These are phyloP conservation scores for Pyrus betulifolia DNA, from an alignment of 306 rosid species.

Conservation along the genomic window DNA sequence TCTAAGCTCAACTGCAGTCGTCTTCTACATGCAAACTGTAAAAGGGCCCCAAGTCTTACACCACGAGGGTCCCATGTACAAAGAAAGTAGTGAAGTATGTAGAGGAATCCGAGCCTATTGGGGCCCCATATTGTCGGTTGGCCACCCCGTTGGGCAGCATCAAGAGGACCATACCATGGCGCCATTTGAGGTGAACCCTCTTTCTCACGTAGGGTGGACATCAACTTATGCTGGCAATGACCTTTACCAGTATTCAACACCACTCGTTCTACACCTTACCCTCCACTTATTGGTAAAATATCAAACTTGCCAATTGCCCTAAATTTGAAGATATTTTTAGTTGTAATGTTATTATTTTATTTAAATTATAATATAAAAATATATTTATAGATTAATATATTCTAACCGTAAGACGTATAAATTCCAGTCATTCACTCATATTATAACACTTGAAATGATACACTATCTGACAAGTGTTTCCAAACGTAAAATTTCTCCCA, in stretches of 20 bases:
- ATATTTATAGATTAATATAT: too few relatives aligned
- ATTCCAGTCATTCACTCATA: too few relatives aligned
- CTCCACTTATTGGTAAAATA: conserved; percentile 15
- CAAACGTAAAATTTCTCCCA: background rate
- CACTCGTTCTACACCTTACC: conserved; percentile 21
- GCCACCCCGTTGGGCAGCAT: conserved; percentile 54
- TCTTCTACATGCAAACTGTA: conserved; percentile 5
- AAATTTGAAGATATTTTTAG: background rate
- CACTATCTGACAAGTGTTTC: rapidly evolving
- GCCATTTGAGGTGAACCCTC: conserved; percentile 24
- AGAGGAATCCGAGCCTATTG: background rate
- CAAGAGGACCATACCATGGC: conserved; percentile 48
- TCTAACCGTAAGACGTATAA: background rate
- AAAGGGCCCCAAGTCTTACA: background rate
- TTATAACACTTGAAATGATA: too few relatives aligned
- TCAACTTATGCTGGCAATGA: conserved; percentile 11
- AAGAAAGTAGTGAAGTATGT: background rate
- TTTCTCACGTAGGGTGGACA: conserved; percentile 17
- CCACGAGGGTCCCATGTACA: background rate
- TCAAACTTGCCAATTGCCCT: conserved; percentile 19
- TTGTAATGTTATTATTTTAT: background rate
- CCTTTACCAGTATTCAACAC: conserved; percentile 11
- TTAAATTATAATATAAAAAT: too few relatives aligned
- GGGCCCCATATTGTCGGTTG: conserved; percentile 65
- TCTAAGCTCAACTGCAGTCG: background rate